Percentiles rank a stretch among this genome's conserved stretches.
Conservation (phyloP, 23 red algal species). For the Gracilaria domingensis region DNA sequence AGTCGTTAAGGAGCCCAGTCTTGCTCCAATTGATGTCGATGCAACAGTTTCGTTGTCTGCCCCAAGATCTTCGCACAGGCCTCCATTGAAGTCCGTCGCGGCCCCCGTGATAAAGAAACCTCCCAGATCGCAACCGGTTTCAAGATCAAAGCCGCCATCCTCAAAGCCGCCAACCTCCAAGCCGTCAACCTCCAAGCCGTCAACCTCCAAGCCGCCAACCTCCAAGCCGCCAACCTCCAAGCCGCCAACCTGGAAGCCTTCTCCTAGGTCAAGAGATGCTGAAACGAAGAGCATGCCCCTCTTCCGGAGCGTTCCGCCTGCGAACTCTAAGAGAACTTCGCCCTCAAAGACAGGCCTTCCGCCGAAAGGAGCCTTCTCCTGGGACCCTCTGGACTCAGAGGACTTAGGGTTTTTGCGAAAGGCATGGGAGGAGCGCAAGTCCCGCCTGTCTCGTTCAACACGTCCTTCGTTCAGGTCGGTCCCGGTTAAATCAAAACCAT, state of each 20-base stretch:
- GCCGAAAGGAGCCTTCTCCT: constrained; percentile 24
- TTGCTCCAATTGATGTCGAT: constrained; percentile 34
- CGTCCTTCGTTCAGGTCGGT: constrained; percentile 1
- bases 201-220: constrained; percentile 9
- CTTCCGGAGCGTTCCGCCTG: background rate
- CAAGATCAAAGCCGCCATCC: background rate
- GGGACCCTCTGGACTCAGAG: constrained; percentile 60
- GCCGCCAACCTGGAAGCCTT: constrained; percentile 11
- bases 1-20: background rate
- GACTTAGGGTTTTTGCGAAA: constrained; percentile 36
- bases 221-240: background rate
- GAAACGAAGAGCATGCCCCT: background rate
- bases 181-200: background rate
- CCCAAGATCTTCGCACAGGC: background rate
- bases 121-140: constrained; percentile 2
- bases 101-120: constrained; percentile 7
- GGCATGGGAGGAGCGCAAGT: constrained; percentile 44
- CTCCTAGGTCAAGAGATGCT: constrained; percentile 15
- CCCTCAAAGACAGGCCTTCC: background rate
- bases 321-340: background rate
- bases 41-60: constrained; percentile 16
- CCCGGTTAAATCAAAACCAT: background rate
- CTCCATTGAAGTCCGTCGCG: constrained; percentile 22
- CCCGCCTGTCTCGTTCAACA: constrained; percentile 1
- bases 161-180: too few relatives aligned